Base-by-base conservation (phyloP, 1,284 basidiomycete species). In the Irpex rosettiformis region DNA sequence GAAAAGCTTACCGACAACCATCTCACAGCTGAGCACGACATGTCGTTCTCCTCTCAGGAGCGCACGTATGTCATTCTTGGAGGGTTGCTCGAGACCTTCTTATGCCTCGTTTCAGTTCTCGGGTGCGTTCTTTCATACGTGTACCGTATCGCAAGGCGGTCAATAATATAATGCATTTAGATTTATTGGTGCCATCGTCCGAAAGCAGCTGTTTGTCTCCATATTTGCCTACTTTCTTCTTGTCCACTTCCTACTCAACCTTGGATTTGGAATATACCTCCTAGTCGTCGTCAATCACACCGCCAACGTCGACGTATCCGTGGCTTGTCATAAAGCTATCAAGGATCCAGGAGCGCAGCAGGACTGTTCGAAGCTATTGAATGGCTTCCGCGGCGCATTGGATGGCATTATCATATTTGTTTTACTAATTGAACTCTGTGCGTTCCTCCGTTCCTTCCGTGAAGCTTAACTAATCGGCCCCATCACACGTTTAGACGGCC, bases 161-260 rank as follows among this genome's bases (percentile, higher is more conserved):
- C 51, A 40, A 58, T 37, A 25, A 49, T n/a, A 24, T 55, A 53
- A 37, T 16, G 6, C 48, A 27, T 6, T 16, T 66, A 86, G 84
- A 25, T 79, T 87, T 58, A 74, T 84, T 43, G 86, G 87, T 24
- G 77, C 79, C 1, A 74, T 85, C 55, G 79, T 82, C 45, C 81
- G 81, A 64, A 86, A 86, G 65, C 83, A 84, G 67, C 65, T 73
- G 2, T 85, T 88, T 66, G 52, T 63, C 37, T 56, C 60, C 5
- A 49, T 58, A 3, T 66, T 64, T 29, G 54, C 61, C 22, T 75
- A 84, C 55, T 77, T 77, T 65, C 72, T 84, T 59, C 84, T 83
- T 70, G 62, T 77, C 59, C 83, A 87, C 71, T 79, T 86, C 65
- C 42, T 81, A 60, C 59, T 86, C 73, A 85, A 84, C 66, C 59